phyloP scores from a whole-genome alignment of 1,139 yeast species.

The Taphrina confusa region DNA sequence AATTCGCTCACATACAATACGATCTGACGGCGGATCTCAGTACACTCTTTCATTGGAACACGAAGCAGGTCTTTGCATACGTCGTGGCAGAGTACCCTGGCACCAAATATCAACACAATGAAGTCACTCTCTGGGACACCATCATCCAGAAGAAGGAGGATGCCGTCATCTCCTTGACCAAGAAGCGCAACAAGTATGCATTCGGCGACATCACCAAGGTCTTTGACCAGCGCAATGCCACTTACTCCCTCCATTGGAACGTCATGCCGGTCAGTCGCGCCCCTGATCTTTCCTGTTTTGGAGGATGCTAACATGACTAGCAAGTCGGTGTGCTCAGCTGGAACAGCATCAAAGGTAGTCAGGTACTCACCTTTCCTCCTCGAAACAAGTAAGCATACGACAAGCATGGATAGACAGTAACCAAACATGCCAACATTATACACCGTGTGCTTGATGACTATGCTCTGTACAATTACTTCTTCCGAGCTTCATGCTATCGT shows the following conservation, averaged over 20 bases:
- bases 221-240: conserved; percentile 60
- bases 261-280: conserved; percentile 62
- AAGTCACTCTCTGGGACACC: conserved; percentile 87
- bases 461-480: too few relatives aligned
- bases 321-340: conserved; percentile 73
- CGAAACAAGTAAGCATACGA: conserved; percentile 1
- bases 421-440: too few relatives aligned
- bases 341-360: conserved; percentile 36
- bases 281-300: neutral
- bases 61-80: conserved; percentile 89
- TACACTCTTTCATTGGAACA: conserved; percentile 91
- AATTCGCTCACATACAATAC: conserved; percentile 70
- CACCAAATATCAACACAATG: conserved; percentile 49
- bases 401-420: too few relatives aligned
- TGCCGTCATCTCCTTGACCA: conserved; percentile 51
- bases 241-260: conserved; percentile 79
- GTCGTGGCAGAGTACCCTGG: conserved; percentile 58
- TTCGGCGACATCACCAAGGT: conserved; percentile 75
- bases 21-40: conserved; percentile 65
- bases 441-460: too few relatives aligned
- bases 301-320: neutral
- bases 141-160: conserved; percentile 63
- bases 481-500: neutral
- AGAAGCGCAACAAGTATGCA: conserved; percentile 70
- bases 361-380: conserved; percentile 36